Conservation (phyloP, 2,329 filamentous ascomycete genomes). For the Aspergillus luchuensis region DNA sequence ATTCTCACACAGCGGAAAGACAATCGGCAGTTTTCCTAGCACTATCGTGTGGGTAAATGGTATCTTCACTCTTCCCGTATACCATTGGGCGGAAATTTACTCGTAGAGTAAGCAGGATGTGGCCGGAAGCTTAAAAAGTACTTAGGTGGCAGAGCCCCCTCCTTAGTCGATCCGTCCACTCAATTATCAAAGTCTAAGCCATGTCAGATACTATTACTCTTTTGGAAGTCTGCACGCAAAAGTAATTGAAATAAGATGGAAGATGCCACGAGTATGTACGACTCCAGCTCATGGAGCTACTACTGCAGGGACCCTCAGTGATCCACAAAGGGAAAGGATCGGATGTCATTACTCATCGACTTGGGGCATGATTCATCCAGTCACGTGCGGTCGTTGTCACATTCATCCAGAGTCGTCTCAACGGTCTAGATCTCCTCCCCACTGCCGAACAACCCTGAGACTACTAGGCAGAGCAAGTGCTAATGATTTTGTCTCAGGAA, state of each 20-base stretch:
- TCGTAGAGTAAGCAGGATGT: neutral
- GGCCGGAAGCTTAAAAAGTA: neutral
- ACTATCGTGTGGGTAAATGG: neutral
- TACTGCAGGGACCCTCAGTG: neutral
- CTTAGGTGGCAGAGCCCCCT: neutral
- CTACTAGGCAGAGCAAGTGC: no score
- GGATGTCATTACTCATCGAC: neutral
- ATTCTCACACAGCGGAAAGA: neutral
- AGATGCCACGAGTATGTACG: neutral
- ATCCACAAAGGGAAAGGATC: neutral
- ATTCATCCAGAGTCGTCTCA: neutral
- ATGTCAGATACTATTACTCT: neutral
- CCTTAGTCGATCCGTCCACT: neutral
- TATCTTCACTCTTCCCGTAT: neutral
- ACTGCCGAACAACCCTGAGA: neutral
- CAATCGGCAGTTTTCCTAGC: neutral
- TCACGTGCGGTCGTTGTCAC: neutral
- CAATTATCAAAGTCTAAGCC: neutral
- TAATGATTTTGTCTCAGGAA: no score
- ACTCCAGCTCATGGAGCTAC: neutral
- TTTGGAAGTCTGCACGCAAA: neutral
- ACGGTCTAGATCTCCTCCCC: neutral
- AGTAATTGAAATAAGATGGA: neutral
- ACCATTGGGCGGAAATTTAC: neutral
- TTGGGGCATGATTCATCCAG: neutral